Conservation (phyloP, 1,284 basidiomycete genomes). For the Irpex sp. region DNA sequence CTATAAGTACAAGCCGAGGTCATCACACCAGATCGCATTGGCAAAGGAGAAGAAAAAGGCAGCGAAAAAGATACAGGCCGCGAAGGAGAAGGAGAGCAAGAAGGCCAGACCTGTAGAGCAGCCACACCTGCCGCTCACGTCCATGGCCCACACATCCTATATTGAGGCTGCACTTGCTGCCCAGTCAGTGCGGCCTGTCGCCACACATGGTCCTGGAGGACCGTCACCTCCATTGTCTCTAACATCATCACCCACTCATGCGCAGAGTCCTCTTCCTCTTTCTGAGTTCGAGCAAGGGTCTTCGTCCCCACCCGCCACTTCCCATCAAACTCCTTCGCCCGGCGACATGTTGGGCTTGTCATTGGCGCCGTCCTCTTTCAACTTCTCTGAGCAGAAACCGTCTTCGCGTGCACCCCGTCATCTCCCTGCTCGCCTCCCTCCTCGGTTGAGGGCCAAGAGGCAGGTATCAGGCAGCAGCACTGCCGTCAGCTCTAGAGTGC, state of each 20-base stretch:
- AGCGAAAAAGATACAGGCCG: constrained; percentile 35
- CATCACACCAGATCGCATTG: constrained; percentile 51
- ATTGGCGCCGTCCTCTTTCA: background rate
- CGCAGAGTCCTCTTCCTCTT: constrained; percentile 6
- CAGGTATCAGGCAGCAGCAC: background rate
- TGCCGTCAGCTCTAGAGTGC: background rate
- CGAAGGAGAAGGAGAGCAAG: constrained; percentile 35
- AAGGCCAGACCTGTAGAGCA: constrained; percentile 30
- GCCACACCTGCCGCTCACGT: constrained; percentile 8
- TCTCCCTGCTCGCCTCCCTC: background rate
- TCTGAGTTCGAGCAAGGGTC: constrained; percentile 10
- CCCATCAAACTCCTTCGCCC: background rate
- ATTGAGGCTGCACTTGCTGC: constrained; percentile 7
- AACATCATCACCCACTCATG: constrained; percentile 16
- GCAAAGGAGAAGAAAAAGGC: constrained; percentile 38
- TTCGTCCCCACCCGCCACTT: constrained; percentile 6
- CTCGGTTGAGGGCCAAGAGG: background rate
- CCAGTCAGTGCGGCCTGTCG: constrained; percentile 5
- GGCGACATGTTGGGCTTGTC: background rate
- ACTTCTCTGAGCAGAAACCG: background rate
- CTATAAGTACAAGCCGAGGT: constrained; percentile 71
- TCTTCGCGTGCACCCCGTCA: background rate
- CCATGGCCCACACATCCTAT: constrained; percentile 8
- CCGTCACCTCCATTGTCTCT: constrained; percentile 21
- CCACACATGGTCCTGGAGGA: constrained; percentile 10